phyloP scores from a whole-genome alignment of 2,329 filamentous ascomycete genomes.

The Colletotrichum scovillei region DNA sequence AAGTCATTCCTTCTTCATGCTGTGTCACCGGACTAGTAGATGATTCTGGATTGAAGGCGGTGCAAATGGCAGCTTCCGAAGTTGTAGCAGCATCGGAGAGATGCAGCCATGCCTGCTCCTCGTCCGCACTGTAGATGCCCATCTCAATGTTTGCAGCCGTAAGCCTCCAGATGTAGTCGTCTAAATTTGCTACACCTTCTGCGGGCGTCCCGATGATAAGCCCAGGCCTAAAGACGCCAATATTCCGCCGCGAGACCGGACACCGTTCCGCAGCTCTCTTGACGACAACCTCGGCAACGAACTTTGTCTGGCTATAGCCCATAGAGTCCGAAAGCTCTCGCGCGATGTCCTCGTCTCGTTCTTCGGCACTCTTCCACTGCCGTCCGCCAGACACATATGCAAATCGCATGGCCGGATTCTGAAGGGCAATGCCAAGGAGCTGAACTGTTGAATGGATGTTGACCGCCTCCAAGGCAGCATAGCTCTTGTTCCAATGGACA shows the following conservation, averaged over 20 bases:
- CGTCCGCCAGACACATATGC: conserved; percentile 17
- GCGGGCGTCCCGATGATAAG: conserved; percentile 39
- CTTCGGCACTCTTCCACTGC: neutral
- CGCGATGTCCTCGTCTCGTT: neutral
- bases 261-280: conserved; percentile 34
- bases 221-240: conserved; percentile 24
- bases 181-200: conserved; percentile 37
- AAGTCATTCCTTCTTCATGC: conserved; percentile 23
- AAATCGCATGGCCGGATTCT: neutral
- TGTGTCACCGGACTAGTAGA: neutral
- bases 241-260: neutral
- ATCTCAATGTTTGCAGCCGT: conserved; percentile 30
- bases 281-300: conserved; percentile 38
- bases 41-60: neutral
- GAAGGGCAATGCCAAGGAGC: neutral
- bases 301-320: conserved; percentile 40
- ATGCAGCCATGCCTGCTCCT: conserved; percentile 19
- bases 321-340: conserved; percentile 31
- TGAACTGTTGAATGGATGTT: conserved; percentile 9
- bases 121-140: conserved; percentile 32
- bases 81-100: conserved; percentile 8
- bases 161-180: conserved; percentile 39
- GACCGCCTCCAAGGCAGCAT: conserved; percentile 1
- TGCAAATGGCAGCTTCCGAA: neutral
- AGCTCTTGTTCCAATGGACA: conserved; percentile 29